Conservation (phyloP, 768 basidiomycete species). For the Tulasnella calospora region DNA sequence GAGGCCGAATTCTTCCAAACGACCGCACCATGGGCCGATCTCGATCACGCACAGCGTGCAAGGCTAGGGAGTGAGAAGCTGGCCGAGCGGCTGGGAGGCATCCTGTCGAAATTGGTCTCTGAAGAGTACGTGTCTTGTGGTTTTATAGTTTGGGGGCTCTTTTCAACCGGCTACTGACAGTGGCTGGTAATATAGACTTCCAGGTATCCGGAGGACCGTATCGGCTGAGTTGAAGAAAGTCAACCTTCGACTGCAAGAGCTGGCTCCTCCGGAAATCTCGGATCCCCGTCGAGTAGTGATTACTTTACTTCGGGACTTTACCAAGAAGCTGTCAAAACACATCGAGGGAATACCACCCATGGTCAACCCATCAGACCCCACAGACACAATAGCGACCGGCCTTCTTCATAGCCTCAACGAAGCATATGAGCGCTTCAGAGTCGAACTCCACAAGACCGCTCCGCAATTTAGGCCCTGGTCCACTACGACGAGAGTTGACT, state of each 20-base stretch:
- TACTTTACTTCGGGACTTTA: constrained; percentile 46
- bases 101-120: constrained; percentile 48
- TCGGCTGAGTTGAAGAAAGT: constrained; percentile 44
- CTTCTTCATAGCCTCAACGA: constrained; percentile 8
- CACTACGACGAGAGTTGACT: background rate
- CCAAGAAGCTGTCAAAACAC: constrained; percentile 42
- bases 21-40: constrained; percentile 25
- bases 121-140: background rate
- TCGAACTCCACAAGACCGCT: background rate
- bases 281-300: constrained; percentile 57
- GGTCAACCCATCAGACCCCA: background rate
- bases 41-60: background rate
- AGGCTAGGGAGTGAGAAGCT: constrained; percentile 34
- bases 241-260: constrained; percentile 34
- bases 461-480: constrained; percentile 14
- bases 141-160: background rate
- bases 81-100: constrained; percentile 52
- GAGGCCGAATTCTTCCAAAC: constrained; percentile 57
- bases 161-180: background rate
- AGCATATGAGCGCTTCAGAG: background rate
- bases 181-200: constrained; percentile 45
- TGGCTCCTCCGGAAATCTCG: constrained; percentile 51
- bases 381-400: background rate
- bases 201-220: constrained; percentile 57
- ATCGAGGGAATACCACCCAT: constrained; percentile 43